A percentile compares a stretch with the other conserved stretches of the same genome.
phyloP scores from a whole-genome alignment of 352 stramenopile species.

The Phytophthora pinifolia region DNA sequence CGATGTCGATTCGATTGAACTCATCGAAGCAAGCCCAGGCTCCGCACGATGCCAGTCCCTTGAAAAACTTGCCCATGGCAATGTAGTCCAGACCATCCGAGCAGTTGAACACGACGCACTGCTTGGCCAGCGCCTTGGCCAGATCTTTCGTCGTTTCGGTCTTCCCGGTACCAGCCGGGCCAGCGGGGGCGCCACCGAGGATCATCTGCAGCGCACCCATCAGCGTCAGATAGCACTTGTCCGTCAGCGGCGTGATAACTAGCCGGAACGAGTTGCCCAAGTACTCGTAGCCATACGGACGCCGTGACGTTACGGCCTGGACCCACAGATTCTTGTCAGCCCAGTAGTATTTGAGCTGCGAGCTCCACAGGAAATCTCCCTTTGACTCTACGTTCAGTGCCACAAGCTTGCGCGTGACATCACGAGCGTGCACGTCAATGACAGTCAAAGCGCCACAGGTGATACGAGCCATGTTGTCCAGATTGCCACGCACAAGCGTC shows the following conservation, averaged over 20 bases:
- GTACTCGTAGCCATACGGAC: slow-evolving; percentile 96
- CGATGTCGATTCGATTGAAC: slow-evolving; percentile 91
- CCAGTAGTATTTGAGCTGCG: slow-evolving; percentile 94
- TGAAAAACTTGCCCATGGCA: slow-evolving; percentile 95
- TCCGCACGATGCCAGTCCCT: slow-evolving; percentile 92
- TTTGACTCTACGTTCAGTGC: slow-evolving; percentile 88
- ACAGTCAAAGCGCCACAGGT: slow-evolving; percentile 92
- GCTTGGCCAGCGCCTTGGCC: slow-evolving; percentile 93
- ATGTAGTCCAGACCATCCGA: slow-evolving; percentile 94
- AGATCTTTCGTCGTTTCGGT: slow-evolving; percentile 96
- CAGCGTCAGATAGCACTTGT: slow-evolving; percentile 96
- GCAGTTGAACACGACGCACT: slow-evolving; percentile 96
- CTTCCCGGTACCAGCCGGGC: slow-evolving; percentile 93
- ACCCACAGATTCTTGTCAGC: slow-evolving; percentile 84
- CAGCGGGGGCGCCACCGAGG: slow-evolving; percentile 91
- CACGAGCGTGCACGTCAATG: slow-evolving; percentile 95
- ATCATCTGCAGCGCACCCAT: slow-evolving; percentile 97
- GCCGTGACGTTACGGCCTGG: slow-evolving; percentile 88
- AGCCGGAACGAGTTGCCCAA: slow-evolving; percentile 95
- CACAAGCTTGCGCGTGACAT: slow-evolving; percentile 93
- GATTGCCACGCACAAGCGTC: slow-evolving; percentile 87
- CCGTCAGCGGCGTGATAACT: slow-evolving; percentile 95
- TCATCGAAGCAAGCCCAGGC: slow-evolving; percentile 93
- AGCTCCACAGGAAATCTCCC: slow-evolving; percentile 88
- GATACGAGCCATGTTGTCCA: slow-evolving; percentile 86